Percentiles rank a stretch among this genome's conserved stretches.
Evolutionary conservation across 257 asterid genomes (phyloP).

Genomic region (Jacaranda copaia): DNA sequence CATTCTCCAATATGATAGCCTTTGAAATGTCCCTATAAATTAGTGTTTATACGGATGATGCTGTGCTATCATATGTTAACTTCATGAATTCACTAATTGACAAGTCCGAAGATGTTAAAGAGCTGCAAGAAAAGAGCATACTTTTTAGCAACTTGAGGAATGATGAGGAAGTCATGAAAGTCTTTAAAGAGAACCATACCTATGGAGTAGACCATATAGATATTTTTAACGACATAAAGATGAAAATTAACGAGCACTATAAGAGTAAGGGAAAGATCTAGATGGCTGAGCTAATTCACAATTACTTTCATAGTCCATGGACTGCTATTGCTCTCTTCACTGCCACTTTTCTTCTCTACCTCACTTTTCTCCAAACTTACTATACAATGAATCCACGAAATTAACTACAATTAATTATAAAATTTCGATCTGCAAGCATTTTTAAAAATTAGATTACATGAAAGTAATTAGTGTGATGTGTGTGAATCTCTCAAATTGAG

Average conservation of each 20-base stretch:
- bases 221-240: slow-evolving; percentile 30
- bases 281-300: not conserved
- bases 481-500: too few species aligned
- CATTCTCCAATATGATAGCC: slow-evolving; percentile 44
- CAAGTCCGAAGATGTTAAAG: slow-evolving; percentile 36
- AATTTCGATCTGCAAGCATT: too few species aligned
- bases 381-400: not conserved
- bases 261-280: not conserved
- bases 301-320: not conserved
- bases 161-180: not conserved
- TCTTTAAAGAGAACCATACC: slow-evolving; percentile 40
- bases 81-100: not conserved
- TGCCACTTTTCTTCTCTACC: slow-evolving; percentile 40
- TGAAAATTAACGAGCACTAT: slow-evolving; percentile 25
- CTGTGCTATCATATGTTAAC: slow-evolving; percentile 38
- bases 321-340: not conserved
- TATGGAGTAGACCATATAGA: slow-evolving; percentile 30
- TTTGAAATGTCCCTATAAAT: slow-evolving; percentile 40
- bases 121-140: slow-evolving; percentile 40
- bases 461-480: too few species aligned
- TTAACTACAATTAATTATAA: not conserved
- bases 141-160: slow-evolving; percentile 33
- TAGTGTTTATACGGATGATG: not conserved
- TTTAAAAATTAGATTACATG: too few species aligned
- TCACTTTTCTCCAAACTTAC: slow-evolving; percentile 22